Evolutionary conservation across 192 early-diverging fungal genomes (phyloP).

Genomic region (Coemansia sp.): DNA sequence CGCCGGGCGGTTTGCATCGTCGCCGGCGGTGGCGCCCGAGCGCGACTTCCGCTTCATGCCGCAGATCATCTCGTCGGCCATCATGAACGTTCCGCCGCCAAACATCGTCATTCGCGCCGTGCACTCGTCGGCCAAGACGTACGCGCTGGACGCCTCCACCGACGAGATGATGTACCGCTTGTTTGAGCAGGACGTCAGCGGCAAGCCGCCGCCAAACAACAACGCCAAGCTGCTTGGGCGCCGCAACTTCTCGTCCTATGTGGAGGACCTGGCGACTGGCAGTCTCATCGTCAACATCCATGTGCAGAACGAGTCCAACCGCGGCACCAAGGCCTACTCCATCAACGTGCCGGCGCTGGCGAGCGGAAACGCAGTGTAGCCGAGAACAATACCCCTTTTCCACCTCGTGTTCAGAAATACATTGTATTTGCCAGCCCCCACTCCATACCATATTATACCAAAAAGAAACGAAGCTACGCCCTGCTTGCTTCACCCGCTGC

Average conservation of each 20-base stretch:
- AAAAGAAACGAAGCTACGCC: neutral
- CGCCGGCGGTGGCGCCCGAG: conserved; percentile 55
- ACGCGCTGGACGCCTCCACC: conserved; percentile 61
- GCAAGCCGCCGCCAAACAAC: conserved; percentile 54
- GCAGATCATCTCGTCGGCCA: conserved; percentile 79
- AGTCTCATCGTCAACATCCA: conserved; percentile 58
- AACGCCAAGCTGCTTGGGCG: conserved; percentile 60
- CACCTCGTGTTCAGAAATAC: conserved; percentile 72
- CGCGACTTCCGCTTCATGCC: conserved; percentile 72
- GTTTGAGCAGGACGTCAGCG: conserved; percentile 71
- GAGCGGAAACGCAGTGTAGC: conserved; percentile 19
- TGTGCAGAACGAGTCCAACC: conserved; percentile 58
- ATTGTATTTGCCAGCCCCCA: conserved; percentile 74
- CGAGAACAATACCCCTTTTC: neutral
- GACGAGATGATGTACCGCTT: conserved; percentile 73
- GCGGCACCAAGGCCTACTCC: conserved; percentile 53
- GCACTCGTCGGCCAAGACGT: conserved; percentile 60
- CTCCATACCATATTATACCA: no score
- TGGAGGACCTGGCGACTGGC: conserved; percentile 32
- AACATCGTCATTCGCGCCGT: conserved; percentile 66
- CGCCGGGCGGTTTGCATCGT: conserved; percentile 60
- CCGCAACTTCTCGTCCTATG: conserved; percentile 62
- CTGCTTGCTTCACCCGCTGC: neutral
- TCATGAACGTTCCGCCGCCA: conserved; percentile 79
- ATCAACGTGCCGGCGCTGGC: conserved; percentile 48